phyloP scores from a whole-genome alignment of 345 rosid species.

The Corchorus olitorius region DNA sequence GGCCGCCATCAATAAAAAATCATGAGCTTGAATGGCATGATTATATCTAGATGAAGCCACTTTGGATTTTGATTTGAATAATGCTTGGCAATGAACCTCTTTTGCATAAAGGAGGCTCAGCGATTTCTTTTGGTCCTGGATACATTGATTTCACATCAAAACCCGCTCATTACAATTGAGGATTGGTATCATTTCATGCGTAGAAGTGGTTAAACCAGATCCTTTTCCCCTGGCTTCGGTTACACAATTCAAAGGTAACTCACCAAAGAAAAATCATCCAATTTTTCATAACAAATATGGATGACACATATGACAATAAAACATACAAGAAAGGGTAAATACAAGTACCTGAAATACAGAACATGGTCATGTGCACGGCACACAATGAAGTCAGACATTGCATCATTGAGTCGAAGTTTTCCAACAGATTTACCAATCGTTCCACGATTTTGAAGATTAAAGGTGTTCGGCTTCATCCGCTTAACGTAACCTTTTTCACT shows the following conservation, averaged over 20 bases:
- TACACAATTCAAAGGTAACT: background rate
- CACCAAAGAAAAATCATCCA: background rate
- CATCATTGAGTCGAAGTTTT: constrained; percentile 79
- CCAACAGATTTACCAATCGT: constrained; percentile 98
- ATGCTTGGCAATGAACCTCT: background rate
- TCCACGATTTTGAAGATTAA: constrained; percentile 92
- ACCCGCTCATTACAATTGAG: no score
- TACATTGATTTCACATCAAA: background rate
- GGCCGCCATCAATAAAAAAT: background rate
- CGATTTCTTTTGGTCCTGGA: background rate
- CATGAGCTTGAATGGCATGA: background rate
- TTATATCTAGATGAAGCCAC: constrained; percentile 1
- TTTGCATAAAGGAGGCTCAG: background rate
- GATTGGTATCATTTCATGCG: background rate
- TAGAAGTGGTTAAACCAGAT: constrained; percentile 4
- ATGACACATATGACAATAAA: background rate
- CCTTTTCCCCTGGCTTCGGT: background rate
- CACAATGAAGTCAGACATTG: constrained; percentile 92
- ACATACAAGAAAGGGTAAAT: background rate
- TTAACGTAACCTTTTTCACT: constrained; percentile 97
- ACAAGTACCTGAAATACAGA: constrained; percentile 79
- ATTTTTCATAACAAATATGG: background rate
- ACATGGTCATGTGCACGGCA: constrained; percentile 93
- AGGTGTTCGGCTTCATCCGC: constrained; percentile 87
- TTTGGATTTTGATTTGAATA: background rate